These are phyloP conservation scores for Aspergillus thermomutatus DNA, from an alignment of 2,329 filamentous ascomycete species.

Conservation along the genomic window DNA sequence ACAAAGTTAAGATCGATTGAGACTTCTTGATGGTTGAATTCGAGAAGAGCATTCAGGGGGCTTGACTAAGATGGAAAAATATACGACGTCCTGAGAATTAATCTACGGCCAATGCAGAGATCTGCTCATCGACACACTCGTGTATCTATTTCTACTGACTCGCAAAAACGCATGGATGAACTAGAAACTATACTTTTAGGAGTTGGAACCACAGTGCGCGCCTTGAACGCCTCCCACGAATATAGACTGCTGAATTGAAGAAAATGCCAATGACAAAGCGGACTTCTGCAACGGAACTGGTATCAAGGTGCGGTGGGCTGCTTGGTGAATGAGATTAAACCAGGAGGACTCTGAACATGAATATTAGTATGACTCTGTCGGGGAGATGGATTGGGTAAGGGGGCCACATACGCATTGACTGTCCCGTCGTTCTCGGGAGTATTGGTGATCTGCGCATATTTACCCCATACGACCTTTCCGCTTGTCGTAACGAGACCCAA, in stretches of 20 bases:
- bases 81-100: no score
- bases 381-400: neutral
- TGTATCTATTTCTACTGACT: neutral
- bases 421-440: constrained; percentile 59
- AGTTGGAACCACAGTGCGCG: constrained; percentile 4
- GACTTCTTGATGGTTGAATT: neutral
- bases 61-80: neutral
- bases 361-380: neutral
- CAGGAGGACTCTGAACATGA: constrained; percentile 12
- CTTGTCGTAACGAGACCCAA: constrained; percentile 84
- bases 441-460: constrained; percentile 68
- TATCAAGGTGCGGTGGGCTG: constrained; percentile 7
- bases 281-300: constrained; percentile 13
- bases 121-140: neutral
- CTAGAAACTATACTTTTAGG: constrained; percentile 5
- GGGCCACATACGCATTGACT: constrained; percentile 49
- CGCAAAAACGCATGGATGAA: neutral
- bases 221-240: constrained; percentile 14
- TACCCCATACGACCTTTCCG: constrained; percentile 91
- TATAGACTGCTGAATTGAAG: constrained; percentile 1
- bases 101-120: neutral
- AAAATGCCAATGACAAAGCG: neutral
- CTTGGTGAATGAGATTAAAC: constrained; percentile 8
- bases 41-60: neutral
- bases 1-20: neutral